Percentiles rank a stretch among this genome's conserved stretches.
Conservation (phyloP, 331 rosid genomes). For the Quercus tomentella region DNA sequence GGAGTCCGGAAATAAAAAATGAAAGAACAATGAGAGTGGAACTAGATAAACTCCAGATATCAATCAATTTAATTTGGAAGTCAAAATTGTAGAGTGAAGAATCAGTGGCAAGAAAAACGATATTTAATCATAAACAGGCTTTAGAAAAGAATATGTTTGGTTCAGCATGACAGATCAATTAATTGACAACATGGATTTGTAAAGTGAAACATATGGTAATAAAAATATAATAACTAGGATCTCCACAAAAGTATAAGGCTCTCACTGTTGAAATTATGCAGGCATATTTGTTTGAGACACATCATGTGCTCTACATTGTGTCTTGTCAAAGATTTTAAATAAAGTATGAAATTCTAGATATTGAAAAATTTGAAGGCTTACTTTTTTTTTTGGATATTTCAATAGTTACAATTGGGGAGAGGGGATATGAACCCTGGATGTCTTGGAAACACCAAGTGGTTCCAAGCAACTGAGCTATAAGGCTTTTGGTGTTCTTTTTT, state of each 20-base stretch:
- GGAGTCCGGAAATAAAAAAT: constrained; percentile 16
- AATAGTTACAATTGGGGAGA: too few relatives aligned
- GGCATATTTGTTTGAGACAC: not conserved
- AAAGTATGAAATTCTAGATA: not conserved
- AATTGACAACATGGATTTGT: too few relatives aligned
- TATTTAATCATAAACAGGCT: not conserved
- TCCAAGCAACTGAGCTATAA: too few relatives aligned
- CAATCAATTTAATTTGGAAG: not conserved
- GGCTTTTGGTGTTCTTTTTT: too few relatives aligned
- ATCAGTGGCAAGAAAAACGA: not conserved
- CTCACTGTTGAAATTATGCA: not conserved
- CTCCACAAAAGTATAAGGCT: not conserved
- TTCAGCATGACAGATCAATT: too few relatives aligned
- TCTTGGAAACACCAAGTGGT: too few relatives aligned
- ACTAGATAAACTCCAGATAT: not conserved
- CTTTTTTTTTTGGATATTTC: not conserved
- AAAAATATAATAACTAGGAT: too few relatives aligned
- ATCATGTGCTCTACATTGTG: not conserved
- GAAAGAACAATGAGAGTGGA: constrained; percentile 8
- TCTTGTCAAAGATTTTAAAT: not conserved
- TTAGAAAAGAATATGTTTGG: too few relatives aligned
- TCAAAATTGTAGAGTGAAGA: not conserved
- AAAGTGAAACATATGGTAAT: too few relatives aligned
- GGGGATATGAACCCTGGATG: too few relatives aligned
- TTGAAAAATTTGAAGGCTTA: not conserved